phyloP scores from a whole-genome alignment of 2,329 filamentous ascomycete species.

The Neofusicoccum kwambonambiense region DNA sequence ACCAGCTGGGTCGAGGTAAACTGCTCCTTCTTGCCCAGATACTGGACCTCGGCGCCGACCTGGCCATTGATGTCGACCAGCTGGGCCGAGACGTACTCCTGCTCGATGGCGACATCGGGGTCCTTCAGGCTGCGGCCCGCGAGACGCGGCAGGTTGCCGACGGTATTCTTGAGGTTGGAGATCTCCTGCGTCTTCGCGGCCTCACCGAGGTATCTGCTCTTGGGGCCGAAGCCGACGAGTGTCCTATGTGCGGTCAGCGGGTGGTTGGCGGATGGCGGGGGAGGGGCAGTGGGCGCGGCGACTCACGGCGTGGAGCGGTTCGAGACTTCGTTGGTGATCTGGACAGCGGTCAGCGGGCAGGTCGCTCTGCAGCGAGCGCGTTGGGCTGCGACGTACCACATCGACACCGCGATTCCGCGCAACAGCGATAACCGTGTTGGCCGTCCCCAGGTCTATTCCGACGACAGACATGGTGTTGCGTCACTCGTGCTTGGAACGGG shows the following conservation, averaged over 20 bases:
- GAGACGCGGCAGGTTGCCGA: slow-evolving; percentile 87
- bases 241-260: slow-evolving; percentile 57
- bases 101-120: slow-evolving; percentile 89
- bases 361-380: slow-evolving; percentile 7
- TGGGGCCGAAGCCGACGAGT: slow-evolving; percentile 91
- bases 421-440: slow-evolving; percentile 96
- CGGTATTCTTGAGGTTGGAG: slow-evolving; percentile 99
- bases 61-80: slow-evolving; percentile 90
- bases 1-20: slow-evolving; percentile 93
- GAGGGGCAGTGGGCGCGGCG: slow-evolving; percentile 21
- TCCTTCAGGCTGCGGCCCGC: slow-evolving; percentile 83
- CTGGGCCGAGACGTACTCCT: slow-evolving; percentile 81
- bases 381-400: slow-evolving; percentile 68
- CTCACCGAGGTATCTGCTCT: slow-evolving; percentile 91
- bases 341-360: slow-evolving; percentile 32
- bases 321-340: slow-evolving; percentile 99
- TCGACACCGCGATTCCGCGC: slow-evolving; percentile 98
- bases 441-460: slow-evolving; percentile 91
- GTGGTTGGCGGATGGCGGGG: slow-evolving; percentile 3
- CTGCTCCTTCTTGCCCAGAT: slow-evolving; percentile 90
- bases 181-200: slow-evolving; percentile 97
- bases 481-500: slow-evolving; percentile 17
- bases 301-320: slow-evolving; percentile 97
- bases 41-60: slow-evolving; percentile 90
- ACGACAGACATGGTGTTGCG: slow-evolving; percentile 58